Evolutionary conservation across 2,329 filamentous ascomycete species (phyloP).

Genomic region (Cladosporium sp.): DNA sequence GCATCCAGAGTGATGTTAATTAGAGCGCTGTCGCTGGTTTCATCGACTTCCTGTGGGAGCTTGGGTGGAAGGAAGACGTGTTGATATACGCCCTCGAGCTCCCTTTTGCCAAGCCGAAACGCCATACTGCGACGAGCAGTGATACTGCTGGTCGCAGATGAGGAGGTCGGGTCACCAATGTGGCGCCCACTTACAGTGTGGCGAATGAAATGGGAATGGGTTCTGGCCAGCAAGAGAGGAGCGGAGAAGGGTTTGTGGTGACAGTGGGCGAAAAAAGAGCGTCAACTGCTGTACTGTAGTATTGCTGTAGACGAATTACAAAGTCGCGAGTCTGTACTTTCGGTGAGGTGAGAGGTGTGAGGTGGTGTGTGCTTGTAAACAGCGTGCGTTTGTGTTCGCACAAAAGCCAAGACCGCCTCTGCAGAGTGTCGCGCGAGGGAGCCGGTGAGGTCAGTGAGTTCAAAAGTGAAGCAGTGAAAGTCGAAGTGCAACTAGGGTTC

Average conservation of each 20-base stretch:
- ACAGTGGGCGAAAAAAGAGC: too few relatives aligned
- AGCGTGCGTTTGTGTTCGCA: background rate
- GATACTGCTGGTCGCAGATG: background rate
- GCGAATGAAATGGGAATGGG: too few relatives aligned
- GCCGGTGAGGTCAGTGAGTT: background rate
- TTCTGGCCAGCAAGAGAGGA: too few relatives aligned
- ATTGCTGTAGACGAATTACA: too few relatives aligned
- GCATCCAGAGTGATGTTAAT: constrained; percentile 17
- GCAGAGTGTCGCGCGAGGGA: background rate
- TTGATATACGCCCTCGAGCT: constrained; percentile 31
- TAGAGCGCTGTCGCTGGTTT: constrained; percentile 20
- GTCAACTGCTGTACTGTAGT: too few relatives aligned
- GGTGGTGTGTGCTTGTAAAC: background rate
- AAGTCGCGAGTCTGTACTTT: too few relatives aligned
- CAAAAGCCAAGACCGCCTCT: constrained; percentile 1
- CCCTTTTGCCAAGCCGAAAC: background rate
- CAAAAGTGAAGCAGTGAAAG: background rate
- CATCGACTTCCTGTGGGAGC: constrained; percentile 40
- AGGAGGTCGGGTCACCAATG: too few relatives aligned
- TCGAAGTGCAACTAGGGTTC: background rate
- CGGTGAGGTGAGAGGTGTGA: too few relatives aligned
- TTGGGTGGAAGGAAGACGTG: constrained; percentile 48
- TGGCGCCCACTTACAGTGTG: too few relatives aligned
- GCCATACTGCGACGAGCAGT: background rate
- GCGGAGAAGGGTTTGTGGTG: too few relatives aligned